These are phyloP conservation scores for Helotiales sp. DNA, from an alignment of 2,329 filamentous ascomycete genomes.

Conservation along the genomic window DNA sequence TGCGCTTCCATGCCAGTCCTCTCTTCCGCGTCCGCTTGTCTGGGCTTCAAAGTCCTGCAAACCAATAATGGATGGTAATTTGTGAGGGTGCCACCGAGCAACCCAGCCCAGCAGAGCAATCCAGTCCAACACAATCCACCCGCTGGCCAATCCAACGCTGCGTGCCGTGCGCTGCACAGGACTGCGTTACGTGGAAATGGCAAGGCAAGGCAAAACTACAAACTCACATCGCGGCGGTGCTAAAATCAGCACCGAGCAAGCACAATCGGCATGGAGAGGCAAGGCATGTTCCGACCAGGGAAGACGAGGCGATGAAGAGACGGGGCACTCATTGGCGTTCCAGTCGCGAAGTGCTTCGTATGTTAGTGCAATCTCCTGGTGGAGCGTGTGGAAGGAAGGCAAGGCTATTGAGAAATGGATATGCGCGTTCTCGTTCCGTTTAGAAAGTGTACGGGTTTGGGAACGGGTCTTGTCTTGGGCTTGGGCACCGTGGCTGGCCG, in stretches of 20 bases:
- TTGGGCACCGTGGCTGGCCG: conserved; percentile 12
- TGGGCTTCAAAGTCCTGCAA: background rate
- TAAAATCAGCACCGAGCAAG: conserved; percentile 10
- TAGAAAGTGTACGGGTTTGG: conserved; percentile 15
- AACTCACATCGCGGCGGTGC: conserved; percentile 11
- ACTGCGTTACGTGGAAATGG: background rate
- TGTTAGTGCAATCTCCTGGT: conserved; percentile 18
- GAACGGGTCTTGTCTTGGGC: conserved; percentile 18
- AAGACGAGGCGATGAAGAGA: conserved; percentile 4
- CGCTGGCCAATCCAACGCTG: conserved; percentile 19
- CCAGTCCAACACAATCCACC: background rate
- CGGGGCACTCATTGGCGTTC: conserved; percentile 14
- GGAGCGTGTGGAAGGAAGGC: conserved; percentile 12
- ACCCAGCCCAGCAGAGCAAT: conserved; percentile 1
- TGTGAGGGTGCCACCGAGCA: background rate
- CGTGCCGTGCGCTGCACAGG: conserved; percentile 19
- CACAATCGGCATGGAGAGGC: background rate
- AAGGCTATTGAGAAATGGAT: conserved; percentile 24
- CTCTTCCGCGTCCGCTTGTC: background rate
- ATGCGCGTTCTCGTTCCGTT: conserved; percentile 27
- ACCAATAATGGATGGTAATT: background rate
- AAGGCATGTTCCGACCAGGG: conserved; percentile 6
- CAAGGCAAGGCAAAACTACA: background rate
- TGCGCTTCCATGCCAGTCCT: background rate
- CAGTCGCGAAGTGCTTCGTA: conserved; percentile 15